phyloP scores from a whole-genome alignment of 2,329 filamentous ascomycete species.

The Chaetomium olivaceum region DNA sequence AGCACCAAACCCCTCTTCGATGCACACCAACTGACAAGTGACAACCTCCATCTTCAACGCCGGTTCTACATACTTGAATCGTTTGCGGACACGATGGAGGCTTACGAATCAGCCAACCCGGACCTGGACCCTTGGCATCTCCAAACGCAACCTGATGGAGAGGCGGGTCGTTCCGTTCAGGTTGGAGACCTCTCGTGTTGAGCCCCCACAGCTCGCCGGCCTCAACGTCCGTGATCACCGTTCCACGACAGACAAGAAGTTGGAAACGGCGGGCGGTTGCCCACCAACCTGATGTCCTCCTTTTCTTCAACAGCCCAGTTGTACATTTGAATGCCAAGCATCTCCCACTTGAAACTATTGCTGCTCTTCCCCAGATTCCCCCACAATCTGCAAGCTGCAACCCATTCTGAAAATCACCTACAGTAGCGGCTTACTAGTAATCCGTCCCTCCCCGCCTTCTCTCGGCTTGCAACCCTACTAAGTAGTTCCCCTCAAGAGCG shows the following conservation, averaged over 20 bases:
- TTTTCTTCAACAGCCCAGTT: not conserved
- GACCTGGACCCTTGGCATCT: not conserved
- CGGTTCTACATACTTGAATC: not conserved
- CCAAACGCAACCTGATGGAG: not conserved
- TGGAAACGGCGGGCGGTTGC: not conserved
- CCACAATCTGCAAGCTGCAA: not conserved
- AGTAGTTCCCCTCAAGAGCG: not conserved
- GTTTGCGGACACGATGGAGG: not conserved
- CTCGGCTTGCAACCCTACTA: slow-evolving; percentile 9
- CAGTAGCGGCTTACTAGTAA: not conserved
- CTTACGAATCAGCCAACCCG: not conserved
- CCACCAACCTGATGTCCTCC: not conserved
- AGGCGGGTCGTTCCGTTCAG: not conserved
- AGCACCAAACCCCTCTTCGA: too few relatives aligned
- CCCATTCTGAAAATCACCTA: not conserved
- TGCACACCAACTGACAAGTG: too few relatives aligned
- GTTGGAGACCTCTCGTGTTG: not conserved
- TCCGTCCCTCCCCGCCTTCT: not conserved
- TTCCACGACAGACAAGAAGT: too few relatives aligned
- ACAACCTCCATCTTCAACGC: not conserved
- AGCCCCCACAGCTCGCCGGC: not conserved
- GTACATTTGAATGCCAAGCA: not conserved
- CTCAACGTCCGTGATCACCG: not conserved
- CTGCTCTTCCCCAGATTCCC: not conserved
- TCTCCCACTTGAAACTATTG: not conserved